phyloP scores from a whole-genome alignment of 495 filamentous ascomycete species.

The Penicillium alfredii region DNA sequence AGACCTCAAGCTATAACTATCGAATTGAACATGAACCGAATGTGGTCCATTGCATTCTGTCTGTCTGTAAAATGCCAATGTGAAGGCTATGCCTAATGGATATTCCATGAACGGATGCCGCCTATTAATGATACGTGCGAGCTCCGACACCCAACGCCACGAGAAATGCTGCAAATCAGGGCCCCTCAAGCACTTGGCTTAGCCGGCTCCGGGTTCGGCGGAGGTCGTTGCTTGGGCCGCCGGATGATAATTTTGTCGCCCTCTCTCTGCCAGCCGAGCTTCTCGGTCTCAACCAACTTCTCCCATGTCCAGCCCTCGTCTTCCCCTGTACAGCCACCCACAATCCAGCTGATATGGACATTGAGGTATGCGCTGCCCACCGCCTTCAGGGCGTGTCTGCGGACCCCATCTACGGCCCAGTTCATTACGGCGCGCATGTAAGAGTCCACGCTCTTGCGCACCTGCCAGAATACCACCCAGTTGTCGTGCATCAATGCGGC shows the following conservation, averaged over 20 bases:
- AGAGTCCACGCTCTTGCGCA: conserved; percentile 66
- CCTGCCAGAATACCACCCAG: conserved; percentile 70
- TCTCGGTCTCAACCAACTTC: conserved; percentile 54
- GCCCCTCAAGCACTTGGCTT: conserved; percentile 13
- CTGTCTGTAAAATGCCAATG: conserved; percentile 12
- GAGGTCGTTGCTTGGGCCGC: conserved; percentile 39
- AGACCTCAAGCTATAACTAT: conserved; percentile 70
- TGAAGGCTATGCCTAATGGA: conserved; percentile 5
- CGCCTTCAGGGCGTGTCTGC: conserved; percentile 70
- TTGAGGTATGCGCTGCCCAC: conserved; percentile 76
- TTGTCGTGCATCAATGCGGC: conserved; percentile 70
- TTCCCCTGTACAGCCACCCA: conserved; percentile 45
- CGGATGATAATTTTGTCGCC: conserved; percentile 65
- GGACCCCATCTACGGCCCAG: conserved; percentile 64
- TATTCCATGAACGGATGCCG: conserved; percentile 6
- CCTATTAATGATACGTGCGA: conserved; percentile 12
- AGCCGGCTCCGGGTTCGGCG: conserved; percentile 16
- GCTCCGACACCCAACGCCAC: conserved; percentile 10
- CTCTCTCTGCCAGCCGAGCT: conserved; percentile 75
- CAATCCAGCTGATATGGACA: conserved; percentile 50
- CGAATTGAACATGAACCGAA: conserved; percentile 4
- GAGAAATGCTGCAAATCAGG: conserved; percentile 10
- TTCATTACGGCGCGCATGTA: conserved; percentile 73
- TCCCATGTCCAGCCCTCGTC: conserved; percentile 69
- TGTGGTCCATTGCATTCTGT: conserved; percentile 13